Base-by-base conservation (phyloP, 2,329 filamentous ascomycete species). In the Lachnellula occidentalis region DNA sequence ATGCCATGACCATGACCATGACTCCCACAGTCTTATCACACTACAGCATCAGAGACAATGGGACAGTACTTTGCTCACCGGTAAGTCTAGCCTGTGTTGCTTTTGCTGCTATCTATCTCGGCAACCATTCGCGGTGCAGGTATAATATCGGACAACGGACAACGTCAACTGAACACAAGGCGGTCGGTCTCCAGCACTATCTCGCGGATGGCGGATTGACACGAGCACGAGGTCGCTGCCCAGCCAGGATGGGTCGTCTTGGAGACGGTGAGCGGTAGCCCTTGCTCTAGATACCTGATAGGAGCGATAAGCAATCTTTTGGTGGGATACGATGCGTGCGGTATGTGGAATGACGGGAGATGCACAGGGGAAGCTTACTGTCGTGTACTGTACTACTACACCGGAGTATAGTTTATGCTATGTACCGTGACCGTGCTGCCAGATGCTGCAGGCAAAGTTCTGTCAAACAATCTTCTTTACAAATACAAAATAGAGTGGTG, bases 241-340 rank as follows among this genome's bases (percentile, higher is more conserved):
- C 17, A 36, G 17, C 37, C 8, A 19, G 41, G 41, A 5, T 45
- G n/a, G 17, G n/a, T 34, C 15, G 17, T 12, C 19, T 8, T 19
- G 14, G 21, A 45, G 45, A 55, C 57, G 52, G 59, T 63, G 56
- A 62, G 54, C 21, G 36, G 19, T 22, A 22, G 45, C 55, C 56
- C 46, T 60, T 53, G 51, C 37, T 51, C 24, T 34, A 27, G 51
- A 43, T 47, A 49, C 52, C 42, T 62, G 58, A 63, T 61, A 60
- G 59, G 61, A 56, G 55, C 57, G 60, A 61, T 61, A 62, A 59
- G 58, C 24, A 50, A 39, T 31, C 37, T 39, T 43, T 46, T n/a
- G n/a, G n/a, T n/a, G n/a, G n/a, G n/a, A n/a, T n/a, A n/a, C n/a
- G n/a, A n/a, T n/a, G n/a, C n/a, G n/a, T n/a, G n/a, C n/a, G n/a